Base-by-base conservation (phyloP, 768 basidiomycete genomes). In the Collybia sp. region DNA sequence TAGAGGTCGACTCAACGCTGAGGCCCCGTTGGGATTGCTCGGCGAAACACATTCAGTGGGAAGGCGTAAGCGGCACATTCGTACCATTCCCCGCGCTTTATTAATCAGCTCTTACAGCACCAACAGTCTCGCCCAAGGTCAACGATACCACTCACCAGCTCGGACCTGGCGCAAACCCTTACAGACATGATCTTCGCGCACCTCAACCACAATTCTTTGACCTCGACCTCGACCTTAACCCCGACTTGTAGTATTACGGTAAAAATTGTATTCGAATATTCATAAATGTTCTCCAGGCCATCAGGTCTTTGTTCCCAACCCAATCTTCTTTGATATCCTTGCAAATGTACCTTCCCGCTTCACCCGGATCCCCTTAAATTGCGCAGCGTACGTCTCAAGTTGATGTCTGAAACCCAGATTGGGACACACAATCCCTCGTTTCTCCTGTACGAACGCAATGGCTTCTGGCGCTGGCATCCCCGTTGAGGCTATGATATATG, bases 21-120 rank as follows among this genome's bases (percentile, higher is more conserved):
- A 90, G 62, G 85, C 83, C 19, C 89, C 88, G 1, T 72, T 91
- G 47, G 90, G 85, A 5, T 63, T 80, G 37, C 73, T 86, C 40
- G 90, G 87, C 33, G 90, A 92, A 68, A 88, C 83, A 6, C 86
- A 89, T 60, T 80, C 83, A 17, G 85, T 91, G 49, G 90, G 88
- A 42, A 74, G 79, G 65, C 76, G 88, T 89, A 61, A 60, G 82
- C 16, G 42, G 33, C 47, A 16, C 53, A 44, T 39, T 19, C 12
- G 33, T 5, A 6, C 9, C 49, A 37, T 16, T 30, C 25, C 43
- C 38, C 40, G 32, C 51, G 39, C 17, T 48, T 6, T 37, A 38
- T 48, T 44, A 11, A 4, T 48, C 36, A 51, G 44, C 13, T 51
- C 30, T 44, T 48, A 15, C 58, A 86, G 85, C 84, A 1, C 82